Conservation (phyloP, 2,329 filamentous ascomycete species). For the Kalaharituber pfeilii region DNA sequence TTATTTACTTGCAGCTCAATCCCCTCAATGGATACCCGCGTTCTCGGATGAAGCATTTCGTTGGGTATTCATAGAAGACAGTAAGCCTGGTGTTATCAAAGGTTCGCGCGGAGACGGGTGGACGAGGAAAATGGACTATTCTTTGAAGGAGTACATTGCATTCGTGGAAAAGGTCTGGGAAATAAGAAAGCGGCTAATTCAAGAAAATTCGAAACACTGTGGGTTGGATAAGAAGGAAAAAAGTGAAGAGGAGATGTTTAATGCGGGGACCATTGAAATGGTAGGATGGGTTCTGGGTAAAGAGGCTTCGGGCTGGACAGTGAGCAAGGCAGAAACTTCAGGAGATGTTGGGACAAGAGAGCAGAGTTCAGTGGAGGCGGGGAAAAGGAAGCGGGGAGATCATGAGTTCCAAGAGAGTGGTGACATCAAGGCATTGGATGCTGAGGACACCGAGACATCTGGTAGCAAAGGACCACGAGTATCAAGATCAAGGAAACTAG, state of each 20-base stretch:
- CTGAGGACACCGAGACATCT: neutral
- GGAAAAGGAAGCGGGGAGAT: neutral
- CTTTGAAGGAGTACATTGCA: slow-evolving; percentile 46
- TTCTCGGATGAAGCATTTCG: slow-evolving; percentile 66
- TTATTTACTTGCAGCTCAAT: slow-evolving; percentile 49
- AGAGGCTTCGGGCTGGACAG: slow-evolving; percentile 5
- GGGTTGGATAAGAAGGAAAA: neutral
- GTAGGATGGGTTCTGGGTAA: slow-evolving; percentile 46
- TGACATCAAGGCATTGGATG: neutral
- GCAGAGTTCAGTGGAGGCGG: neutral
- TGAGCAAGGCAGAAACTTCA: neutral
- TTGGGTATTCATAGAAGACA: slow-evolving; percentile 41
- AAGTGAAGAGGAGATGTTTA: neutral
- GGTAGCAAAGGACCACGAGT: neutral
- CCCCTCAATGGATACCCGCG: slow-evolving; percentile 45
- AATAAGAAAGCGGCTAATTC: slow-evolving; percentile 33
- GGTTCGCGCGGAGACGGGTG: slow-evolving; percentile 26
- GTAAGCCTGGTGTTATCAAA: slow-evolving; percentile 28
- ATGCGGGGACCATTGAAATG: slow-evolving; percentile 36
- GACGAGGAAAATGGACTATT: slow-evolving; percentile 48
- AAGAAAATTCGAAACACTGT: slow-evolving; percentile 13
- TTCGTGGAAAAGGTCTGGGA: slow-evolving; percentile 32
- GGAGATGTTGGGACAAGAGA: neutral
- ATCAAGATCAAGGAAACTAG: neutral
- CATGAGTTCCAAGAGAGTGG: neutral